phyloP scores from a whole-genome alignment of 345 rosid genomes.

The Eucalyptus erythrocorys region DNA sequence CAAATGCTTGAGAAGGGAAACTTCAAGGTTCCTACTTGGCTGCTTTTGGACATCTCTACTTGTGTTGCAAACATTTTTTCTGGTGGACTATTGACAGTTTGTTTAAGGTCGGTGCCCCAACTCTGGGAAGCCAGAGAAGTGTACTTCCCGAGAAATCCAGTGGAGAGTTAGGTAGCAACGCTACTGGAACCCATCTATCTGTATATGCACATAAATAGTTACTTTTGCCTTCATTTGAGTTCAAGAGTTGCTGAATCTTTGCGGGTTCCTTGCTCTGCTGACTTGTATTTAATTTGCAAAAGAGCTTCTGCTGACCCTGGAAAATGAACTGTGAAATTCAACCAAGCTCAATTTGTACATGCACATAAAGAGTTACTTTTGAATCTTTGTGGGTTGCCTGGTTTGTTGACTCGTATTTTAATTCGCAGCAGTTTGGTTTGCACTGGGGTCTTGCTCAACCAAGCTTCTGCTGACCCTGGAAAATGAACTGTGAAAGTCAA shows the following conservation, averaged over 20 bases:
- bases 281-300: background rate
- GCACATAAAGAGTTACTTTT: too few relatives aligned
- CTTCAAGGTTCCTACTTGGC: background rate
- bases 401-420: too few relatives aligned
- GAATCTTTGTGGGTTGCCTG: too few relatives aligned
- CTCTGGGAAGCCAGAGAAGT: background rate
- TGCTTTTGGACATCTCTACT: background rate
- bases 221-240: background rate
- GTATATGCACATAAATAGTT: background rate
- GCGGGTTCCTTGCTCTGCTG: background rate
- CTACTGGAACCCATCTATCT: background rate
- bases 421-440: background rate
- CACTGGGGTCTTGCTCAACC: background rate
- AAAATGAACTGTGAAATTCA: too few relatives aligned
- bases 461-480: background rate
- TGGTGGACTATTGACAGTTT: background rate
- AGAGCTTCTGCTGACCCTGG: background rate
- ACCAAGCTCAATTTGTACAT: too few relatives aligned
- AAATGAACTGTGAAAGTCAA: background rate
- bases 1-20: background rate
- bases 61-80: background rate
- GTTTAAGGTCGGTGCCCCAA: background rate
- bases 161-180: background rate
- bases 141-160: background rate
- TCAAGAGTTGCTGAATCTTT: background rate